A percentile compares a stretch with the other conserved stretches of the same genome.
Conservation (phyloP, 2,329 filamentous ascomycete genomes). For the Sporothrix phasma region DNA sequence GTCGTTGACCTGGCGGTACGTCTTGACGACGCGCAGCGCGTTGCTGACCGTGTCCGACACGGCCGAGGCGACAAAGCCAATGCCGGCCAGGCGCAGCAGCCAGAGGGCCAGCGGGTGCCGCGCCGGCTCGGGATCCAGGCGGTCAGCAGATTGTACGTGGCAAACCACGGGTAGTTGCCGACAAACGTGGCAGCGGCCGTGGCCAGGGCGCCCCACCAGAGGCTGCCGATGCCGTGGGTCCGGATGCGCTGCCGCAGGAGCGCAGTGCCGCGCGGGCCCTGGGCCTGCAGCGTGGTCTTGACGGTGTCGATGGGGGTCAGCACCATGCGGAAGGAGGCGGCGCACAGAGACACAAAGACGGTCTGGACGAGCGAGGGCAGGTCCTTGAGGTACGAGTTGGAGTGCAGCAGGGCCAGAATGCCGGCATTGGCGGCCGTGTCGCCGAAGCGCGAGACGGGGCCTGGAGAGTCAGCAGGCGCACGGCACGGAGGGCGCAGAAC, state of each 20-base stretch:
- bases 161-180: conserved; percentile 42
- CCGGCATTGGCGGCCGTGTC: conserved; percentile 41
- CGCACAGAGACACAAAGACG: conserved; percentile 37
- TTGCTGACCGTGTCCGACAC: conserved; percentile 39
- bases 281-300: conserved; percentile 41
- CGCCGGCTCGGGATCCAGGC: conserved; percentile 32
- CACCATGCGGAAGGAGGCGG: conserved; percentile 37
- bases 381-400: conserved; percentile 35
- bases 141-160: conserved; percentile 37
- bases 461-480: too few relatives aligned
- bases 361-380: conserved; percentile 36
- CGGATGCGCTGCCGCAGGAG: conserved; percentile 36
- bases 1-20: conserved; percentile 40
- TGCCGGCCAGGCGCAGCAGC: conserved; percentile 34
- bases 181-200: conserved; percentile 40
- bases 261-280: conserved; percentile 33
- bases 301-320: conserved; percentile 40
- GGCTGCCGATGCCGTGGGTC: conserved; percentile 33
- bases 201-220: conserved; percentile 41
- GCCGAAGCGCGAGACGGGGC: conserved; percentile 36
- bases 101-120: conserved; percentile 32
- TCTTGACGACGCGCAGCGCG: conserved; percentile 38
- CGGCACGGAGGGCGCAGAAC: too few relatives aligned
- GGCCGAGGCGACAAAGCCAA: conserved; percentile 36
- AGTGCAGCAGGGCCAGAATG: conserved; percentile 37